A percentile compares a stretch with the other conserved stretches of the same genome.
These are phyloP conservation scores for Elongisporangium prolatum DNA, from an alignment of 352 stramenopile species.

Conservation along the genomic window DNA sequence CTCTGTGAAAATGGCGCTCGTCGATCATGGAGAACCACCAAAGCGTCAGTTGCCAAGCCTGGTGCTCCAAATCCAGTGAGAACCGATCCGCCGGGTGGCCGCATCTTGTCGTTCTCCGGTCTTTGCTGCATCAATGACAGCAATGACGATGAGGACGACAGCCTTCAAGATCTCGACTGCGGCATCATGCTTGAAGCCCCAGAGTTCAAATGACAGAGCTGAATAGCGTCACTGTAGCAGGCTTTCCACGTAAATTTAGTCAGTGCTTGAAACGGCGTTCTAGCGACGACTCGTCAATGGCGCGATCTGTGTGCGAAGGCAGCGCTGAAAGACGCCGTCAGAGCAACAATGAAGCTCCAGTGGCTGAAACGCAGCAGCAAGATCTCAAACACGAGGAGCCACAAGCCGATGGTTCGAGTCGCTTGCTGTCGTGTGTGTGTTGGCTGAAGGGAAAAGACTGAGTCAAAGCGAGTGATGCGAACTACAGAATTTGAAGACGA, in stretches of 20 bases:
- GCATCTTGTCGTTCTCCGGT: neutral
- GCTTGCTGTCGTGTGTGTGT: neutral
- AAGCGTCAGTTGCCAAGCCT: neutral
- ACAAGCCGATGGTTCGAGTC: neutral
- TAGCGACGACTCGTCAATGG: neutral
- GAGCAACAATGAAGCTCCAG: neutral
- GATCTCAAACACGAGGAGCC: neutral
- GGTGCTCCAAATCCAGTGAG: neutral
- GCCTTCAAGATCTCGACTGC: neutral
- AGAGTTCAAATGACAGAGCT: neutral
- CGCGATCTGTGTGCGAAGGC: neutral
- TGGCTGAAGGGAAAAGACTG: too few relatives aligned
- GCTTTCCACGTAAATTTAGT: neutral
- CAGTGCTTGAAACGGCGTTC: neutral
- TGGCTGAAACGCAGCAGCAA: neutral
- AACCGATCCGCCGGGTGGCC: neutral
- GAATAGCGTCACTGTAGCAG: neutral
- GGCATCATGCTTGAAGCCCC: neutral
- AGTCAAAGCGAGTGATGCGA: too few relatives aligned
- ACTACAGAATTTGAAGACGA: neutral
- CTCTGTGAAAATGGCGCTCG: slow-evolving; percentile 39
- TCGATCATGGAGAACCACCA: slow-evolving; percentile 39
- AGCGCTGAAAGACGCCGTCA: neutral
- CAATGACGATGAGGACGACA: neutral
- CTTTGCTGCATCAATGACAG: neutral